phyloP scores from a whole-genome alignment of 176 grass and related monocot genomes.

The Typha latifolia region DNA sequence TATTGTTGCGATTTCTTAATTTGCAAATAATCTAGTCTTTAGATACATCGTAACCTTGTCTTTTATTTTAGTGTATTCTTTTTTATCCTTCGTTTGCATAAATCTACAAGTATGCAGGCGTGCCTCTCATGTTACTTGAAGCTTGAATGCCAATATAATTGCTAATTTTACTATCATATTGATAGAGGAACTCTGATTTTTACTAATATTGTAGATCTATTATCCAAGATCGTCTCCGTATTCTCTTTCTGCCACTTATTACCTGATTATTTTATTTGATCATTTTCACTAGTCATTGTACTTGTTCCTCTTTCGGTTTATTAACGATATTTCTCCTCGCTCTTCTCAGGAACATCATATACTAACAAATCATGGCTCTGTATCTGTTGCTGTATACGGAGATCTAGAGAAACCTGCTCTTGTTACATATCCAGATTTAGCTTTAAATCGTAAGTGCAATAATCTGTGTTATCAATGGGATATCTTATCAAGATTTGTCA shows the following conservation, averaged over 20 bases:
- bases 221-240: too few relatives aligned
- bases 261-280: too few relatives aligned
- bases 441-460: constrained; percentile 51
- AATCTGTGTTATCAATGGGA: not conserved
- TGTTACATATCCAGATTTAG: constrained; percentile 74
- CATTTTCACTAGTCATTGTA: too few relatives aligned
- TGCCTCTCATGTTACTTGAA: too few relatives aligned
- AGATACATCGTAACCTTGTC: not conserved
- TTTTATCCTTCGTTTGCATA: not conserved
- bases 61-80: not conserved
- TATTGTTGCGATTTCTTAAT: not conserved
- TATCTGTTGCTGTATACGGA: constrained; percentile 64
- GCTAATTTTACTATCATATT: too few relatives aligned
- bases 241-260: too few relatives aligned
- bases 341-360: constrained; percentile 55
- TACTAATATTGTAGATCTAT: too few relatives aligned
- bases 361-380: constrained; percentile 44
- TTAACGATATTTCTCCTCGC: not conserved
- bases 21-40: not conserved
- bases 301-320: too few relatives aligned
- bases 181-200: too few relatives aligned
- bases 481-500: too few relatives aligned
- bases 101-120: not conserved
- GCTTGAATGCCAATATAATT: too few relatives aligned
- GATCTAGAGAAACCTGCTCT: constrained; percentile 73